Evolutionary conservation across 1,284 basidiomycete genomes (phyloP), one percentile per base, ranked within the genome.

Genomic region (Austroboletus rostrupii): DNA sequence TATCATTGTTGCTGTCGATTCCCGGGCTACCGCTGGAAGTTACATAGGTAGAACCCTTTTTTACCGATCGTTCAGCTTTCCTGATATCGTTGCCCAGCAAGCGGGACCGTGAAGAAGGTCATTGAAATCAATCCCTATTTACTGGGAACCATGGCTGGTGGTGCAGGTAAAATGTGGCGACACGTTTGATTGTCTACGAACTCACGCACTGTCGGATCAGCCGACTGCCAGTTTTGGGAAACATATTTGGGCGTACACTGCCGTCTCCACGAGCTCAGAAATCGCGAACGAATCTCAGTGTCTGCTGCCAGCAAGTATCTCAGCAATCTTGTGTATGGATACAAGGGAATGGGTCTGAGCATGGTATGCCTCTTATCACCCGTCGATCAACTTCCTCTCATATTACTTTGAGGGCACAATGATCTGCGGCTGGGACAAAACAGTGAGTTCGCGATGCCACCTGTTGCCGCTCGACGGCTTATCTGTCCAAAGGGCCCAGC

Each of bases 401-500:
- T 4, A 28, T 8, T 43, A 32, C 43, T 40, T 32, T 42, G 57
- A 93, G 92, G 97, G 97, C 50, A 99, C 97, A 2, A 99, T 99
- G 97, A 97, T 99, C 57, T 98, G 95, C 63, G 97, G 97, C 26
- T 99, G 96, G 95, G 97, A 99, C 74, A 99, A 98, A 79, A 97
- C 96, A 11, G 90, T 90, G 57, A 60, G 85, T 71, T 10, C 26
- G 16, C 1, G 6, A 39, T 33, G 26, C 45, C 47, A 33, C 39
- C 21, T 48, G 37, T 43, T 50, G 21, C 40, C 43, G 33, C 32
- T 44, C 1, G 17, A 48, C 16, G 26, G 47, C 38, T 53, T 38
- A 55, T 40, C 17, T 16, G 42, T 43, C 39, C 21, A 61, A 90
- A 28, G 82, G 96, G 97, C 0, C 96, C 96, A n/a, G 85, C 92